Evolutionary conservation across 441 rosid species (phyloP), one percentile per base, ranked within the genome.

Genomic region (Geranium incanum): DNA sequence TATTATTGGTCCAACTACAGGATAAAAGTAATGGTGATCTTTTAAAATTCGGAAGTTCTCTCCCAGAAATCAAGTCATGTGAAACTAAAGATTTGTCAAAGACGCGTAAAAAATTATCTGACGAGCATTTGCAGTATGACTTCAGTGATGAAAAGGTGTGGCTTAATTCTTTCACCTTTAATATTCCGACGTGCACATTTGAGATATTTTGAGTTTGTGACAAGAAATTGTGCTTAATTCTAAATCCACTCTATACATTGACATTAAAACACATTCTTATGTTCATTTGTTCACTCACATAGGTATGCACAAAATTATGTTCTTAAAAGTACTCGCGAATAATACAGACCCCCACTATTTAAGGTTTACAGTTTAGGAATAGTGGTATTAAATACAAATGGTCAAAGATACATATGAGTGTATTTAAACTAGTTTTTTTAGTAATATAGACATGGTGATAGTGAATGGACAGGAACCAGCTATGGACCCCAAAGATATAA

Each of bases 131-230:
- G 70, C 75, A 72, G 43, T 89, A 84, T 76, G 94, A 90, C 84
- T 93, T 91, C 73, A 83, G 75, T 43, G 97, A 93, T 67, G 97
- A 93, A 71, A 91, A 84, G 92, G 99, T 90, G 81, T 65, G n/a
- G 37, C 37, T 69, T 3, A 55, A 43, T 43, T 66, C 15, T 13
- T 69, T 66, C 45, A 48, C 16, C 55, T 75, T 68, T 33, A 18
- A 37, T 67, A 67, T 38, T 67, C 36, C 39, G 69, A 67, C 18
- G 52, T 41, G 19, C 15, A 41, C 41, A 38, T 15, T 52, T 52
- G 60, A 52, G n/a, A 65, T 13, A 65, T 33, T 65, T 65, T 65
- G 19, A 65, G 43, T 65, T 13, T 3, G 18, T n/a, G 11, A 45
- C 16, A 68, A 2, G 60, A 68, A 36, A 43, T 68, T 11, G 16